Conservation (phyloP, 1,284 basidiomycete genomes). For the Pholiota adiposa region DNA sequence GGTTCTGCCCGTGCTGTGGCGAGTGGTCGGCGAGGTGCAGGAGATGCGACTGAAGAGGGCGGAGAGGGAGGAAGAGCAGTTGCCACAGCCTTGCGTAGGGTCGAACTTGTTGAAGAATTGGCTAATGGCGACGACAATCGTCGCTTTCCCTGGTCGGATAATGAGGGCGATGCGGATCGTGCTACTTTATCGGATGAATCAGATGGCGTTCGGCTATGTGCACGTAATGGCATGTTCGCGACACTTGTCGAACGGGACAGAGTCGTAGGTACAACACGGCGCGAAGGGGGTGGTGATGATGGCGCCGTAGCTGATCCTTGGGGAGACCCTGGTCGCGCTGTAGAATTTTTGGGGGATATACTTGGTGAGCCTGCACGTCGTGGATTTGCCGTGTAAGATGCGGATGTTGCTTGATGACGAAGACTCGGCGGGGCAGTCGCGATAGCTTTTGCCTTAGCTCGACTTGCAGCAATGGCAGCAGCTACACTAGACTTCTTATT, state of each 20-base stretch:
- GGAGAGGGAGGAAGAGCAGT: conserved; percentile 53
- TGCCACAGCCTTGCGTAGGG: conserved; percentile 50
- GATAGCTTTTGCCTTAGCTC: conserved; percentile 83
- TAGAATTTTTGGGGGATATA: conserved; percentile 37
- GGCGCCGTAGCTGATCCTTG: conserved; percentile 26
- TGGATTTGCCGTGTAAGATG: conserved; percentile 52
- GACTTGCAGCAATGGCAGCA: conserved; percentile 81
- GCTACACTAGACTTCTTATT: conserved; percentile 79
- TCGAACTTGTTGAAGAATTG: conserved; percentile 33
- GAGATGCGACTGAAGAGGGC: conserved; percentile 38
- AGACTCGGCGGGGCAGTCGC: conserved; percentile 77
- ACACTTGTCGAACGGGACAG: conserved; percentile 45
- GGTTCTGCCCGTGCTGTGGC: conserved; percentile 27
- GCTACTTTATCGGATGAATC: conserved; percentile 40
- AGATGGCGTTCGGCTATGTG: conserved; percentile 47
- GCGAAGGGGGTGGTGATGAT: conserved; percentile 28
- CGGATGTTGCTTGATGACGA: conserved; percentile 77
- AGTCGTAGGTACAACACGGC: conserved; percentile 45
- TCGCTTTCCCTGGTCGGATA: conserved; percentile 45
- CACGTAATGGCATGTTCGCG: conserved; percentile 27
- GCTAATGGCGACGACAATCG: conserved; percentile 60
- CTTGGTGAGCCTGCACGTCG: conserved; percentile 51
- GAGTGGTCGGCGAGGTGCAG: conserved; percentile 37
- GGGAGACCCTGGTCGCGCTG: conserved; percentile 44
- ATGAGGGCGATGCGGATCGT: conserved; percentile 51